These are phyloP conservation scores for Ceraceosorus guamensis DNA, from an alignment of 1,284 basidiomycete species.

Conservation along the genomic window DNA sequence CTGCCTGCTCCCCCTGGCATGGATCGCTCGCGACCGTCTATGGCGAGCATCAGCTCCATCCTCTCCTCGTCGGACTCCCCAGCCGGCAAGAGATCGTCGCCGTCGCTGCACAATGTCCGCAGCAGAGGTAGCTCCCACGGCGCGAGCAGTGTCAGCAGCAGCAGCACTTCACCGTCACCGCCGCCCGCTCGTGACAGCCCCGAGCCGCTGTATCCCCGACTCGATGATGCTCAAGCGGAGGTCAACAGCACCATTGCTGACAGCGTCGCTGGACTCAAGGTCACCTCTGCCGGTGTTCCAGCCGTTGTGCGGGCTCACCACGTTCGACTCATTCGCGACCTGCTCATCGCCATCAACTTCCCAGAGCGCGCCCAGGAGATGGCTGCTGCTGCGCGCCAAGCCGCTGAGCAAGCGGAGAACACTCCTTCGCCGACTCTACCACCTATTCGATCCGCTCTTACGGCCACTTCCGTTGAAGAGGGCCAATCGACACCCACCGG, in stretches of 20 bases:
- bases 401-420: not conserved
- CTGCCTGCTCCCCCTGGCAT: slow-evolving; percentile 15
- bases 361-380: slow-evolving; percentile 10
- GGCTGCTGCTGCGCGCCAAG: not conserved
- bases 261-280: slow-evolving; percentile 6
- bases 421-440: not conserved
- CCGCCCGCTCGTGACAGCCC: not conserved
- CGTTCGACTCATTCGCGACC: slow-evolving; percentile 25
- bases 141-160: slow-evolving; percentile 8
- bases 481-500: not conserved
- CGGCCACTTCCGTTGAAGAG: not conserved
- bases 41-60: slow-evolving; percentile 17
- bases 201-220: slow-evolving; percentile 22
- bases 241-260: slow-evolving; percentile 1
- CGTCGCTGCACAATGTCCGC: slow-evolving; percentile 3
- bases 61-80: not conserved
- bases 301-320: slow-evolving; percentile 20
- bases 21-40: not conserved
- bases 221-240: slow-evolving; percentile 5
- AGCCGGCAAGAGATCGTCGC: slow-evolving; percentile 4
- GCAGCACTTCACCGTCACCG: slow-evolving; percentile 5
- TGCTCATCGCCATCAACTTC: slow-evolving; percentile 37
- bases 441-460: not conserved
- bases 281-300: not conserved
- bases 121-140: not conserved